Evolutionary conservation across 208 protist species (phyloP).

Genomic region (Zelonia costaricensis): DNA sequence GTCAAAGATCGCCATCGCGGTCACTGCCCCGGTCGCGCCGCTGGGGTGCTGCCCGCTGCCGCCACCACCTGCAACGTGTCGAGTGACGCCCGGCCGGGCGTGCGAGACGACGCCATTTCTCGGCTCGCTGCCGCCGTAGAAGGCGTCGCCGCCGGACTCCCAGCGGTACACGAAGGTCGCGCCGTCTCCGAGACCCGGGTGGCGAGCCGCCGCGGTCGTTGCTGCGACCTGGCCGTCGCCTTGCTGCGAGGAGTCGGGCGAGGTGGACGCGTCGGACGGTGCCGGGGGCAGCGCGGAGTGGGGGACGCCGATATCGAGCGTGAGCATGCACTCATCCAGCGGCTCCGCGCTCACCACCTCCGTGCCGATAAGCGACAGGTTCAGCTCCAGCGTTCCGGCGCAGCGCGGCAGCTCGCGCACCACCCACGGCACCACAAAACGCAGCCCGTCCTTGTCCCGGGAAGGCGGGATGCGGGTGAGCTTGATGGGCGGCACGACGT

Average conservation of each 20-base stretch:
- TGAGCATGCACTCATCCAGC: slow-evolving; percentile 72
- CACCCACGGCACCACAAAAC: slow-evolving; percentile 65
- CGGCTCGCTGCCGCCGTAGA: slow-evolving; percentile 1
- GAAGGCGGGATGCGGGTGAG: slow-evolving; percentile 54
- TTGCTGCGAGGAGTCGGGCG: not conserved
- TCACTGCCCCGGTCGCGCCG: not conserved
- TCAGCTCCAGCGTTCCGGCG: slow-evolving; percentile 54
- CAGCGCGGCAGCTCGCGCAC: slow-evolving; percentile 69
- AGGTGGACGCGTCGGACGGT: not conserved
- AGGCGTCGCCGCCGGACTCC: slow-evolving; percentile 3
- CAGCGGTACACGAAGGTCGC: slow-evolving; percentile 16
- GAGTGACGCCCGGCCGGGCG: no score
- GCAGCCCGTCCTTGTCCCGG: slow-evolving; percentile 15
- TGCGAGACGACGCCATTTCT: not conserved
- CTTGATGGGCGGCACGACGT: slow-evolving; percentile 81
- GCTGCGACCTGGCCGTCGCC: not conserved
- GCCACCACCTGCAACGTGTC: no score
- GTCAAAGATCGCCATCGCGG: not conserved
- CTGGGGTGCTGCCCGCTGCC: no score
- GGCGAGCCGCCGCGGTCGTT: not conserved
- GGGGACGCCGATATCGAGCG: slow-evolving; percentile 33
- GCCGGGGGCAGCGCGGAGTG: slow-evolving; percentile 1
- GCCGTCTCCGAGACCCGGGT: not conserved
- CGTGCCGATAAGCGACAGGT: slow-evolving; percentile 51
- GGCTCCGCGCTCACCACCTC: slow-evolving; percentile 72